Base-by-base conservation (phyloP, 179 eudicot genomes). In the Sideroxylon spinosum region DNA sequence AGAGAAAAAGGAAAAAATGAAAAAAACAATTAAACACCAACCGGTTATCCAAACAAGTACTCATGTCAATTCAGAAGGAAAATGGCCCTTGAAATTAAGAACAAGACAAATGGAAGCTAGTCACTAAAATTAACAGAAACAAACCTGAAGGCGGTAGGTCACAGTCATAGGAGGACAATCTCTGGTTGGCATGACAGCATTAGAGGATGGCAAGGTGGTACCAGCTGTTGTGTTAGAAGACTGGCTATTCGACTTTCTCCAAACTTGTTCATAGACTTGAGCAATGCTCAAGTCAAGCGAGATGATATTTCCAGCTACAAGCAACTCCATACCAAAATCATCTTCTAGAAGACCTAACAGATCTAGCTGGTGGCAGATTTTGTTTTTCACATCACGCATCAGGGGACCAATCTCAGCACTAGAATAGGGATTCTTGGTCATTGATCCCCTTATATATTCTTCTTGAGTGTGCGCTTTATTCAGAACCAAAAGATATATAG, bases 371-470 rank as follows among this genome's bases (percentile, higher is more conserved):
- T 91, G 90, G 80, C 99, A 96, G 32, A 96, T 96, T 83, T 96
- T 96, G 83, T 96, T 96, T 85, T 96, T 96, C n/a, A 91, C 99
- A 86, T 96, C 99, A 84, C 99, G 98, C 99, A 96, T 96, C 68
- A 96, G 84, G 50, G 98, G 97, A 80, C 99, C 99, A 80, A 96
- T 87, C 88, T 96, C 99, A 81, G 89, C 85, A 86, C 98, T 96
- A 68, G 99, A 92, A 88, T 96, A 96, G 46, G 99, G 99, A 87
- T 92, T 96, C 82, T 94, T 94, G 62, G 98, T 96, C 99, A 96
- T 96, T 78, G 98, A 94, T 61, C 99, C 99, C 85, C 99, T 85
- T 75, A 96, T 96, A 86, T 94, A 96, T 86, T 96, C 99, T 84
- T 96, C 99, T 79, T 96, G 99, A 49, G 99, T 96, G 84, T 96